Base-by-base conservation (phyloP, 768 basidiomycete species). In the Tricholoma terreum region DNA sequence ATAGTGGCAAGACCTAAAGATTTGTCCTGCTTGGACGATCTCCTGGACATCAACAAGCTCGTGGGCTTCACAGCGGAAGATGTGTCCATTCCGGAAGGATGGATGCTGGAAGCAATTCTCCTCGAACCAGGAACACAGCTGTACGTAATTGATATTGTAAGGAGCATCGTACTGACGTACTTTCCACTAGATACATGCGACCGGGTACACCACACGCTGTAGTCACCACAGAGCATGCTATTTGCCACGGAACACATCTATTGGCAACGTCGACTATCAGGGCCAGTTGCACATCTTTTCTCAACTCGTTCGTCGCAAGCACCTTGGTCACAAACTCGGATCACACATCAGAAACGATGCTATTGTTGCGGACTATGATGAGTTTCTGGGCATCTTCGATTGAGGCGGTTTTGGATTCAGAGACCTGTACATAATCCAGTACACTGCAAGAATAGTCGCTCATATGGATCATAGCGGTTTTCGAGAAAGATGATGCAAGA, bases 1-100 rank as follows among this genome's bases (percentile, higher is more conserved):
- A 34, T 54, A 12, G 52, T 59, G 11, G 43, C 21, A n/a, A 45
- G 17, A 6, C 58, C 58, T 3, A 49, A 48, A 27, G 30, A 38
- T 21, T 50, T 50, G 12, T 8, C 48, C 5, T 6, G 10, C 12
- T 30, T 50, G 17, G 33, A n/a, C 7, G 6, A 50, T 21, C 7
- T 27, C 10, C n/a, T 50, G 3, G 12, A 17, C 5, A 31, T 50
- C 1, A 8, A n/a, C n/a, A n/a, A n/a, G n/a, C n/a, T n/a, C n/a
- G n/a, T n/a, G n/a, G n/a, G n/a, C n/a, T n/a, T n/a, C n/a, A n/a
- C n/a, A n/a, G n/a, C n/a, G n/a, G n/a, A n/a, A n/a, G n/a, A n/a
- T n/a, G n/a, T n/a, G n/a, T n/a, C n/a, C n/a, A n/a, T n/a, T n/a
- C n/a, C n/a, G n/a, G n/a, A n/a, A n/a, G n/a, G n/a, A n/a, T n/a